Evolutionary conservation across 2,329 filamentous ascomycete species (phyloP).

Genomic region (Arthrinium puccinioides): DNA sequence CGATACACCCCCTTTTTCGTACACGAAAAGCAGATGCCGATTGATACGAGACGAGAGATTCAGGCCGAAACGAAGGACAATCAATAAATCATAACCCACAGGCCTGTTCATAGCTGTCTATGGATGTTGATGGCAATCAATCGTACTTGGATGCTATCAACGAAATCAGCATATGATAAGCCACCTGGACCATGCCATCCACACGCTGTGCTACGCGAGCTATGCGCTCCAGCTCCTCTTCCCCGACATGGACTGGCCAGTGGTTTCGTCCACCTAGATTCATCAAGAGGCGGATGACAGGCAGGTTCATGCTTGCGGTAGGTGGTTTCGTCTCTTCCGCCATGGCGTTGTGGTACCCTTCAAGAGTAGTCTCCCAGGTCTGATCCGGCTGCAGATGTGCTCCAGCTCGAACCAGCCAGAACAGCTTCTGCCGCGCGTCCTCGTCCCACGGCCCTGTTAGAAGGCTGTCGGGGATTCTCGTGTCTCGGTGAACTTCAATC

Average conservation of each 20-base stretch:
- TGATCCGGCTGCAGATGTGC: constrained; percentile 21
- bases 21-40: too few species aligned
- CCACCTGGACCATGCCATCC: background rate
- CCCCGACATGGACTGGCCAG: constrained; percentile 4
- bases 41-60: too few species aligned
- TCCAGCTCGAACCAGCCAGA: constrained; percentile 37
- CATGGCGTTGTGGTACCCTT: constrained; percentile 28
- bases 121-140: too few species aligned
- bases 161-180: background rate
- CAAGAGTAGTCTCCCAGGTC: constrained; percentile 34
- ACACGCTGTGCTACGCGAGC: background rate
- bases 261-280: constrained; percentile 2
- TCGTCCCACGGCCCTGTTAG: constrained; percentile 35
- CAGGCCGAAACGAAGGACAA: too few species aligned
- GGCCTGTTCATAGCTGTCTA: too few species aligned
- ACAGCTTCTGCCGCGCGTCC: constrained; percentile 30
- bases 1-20: too few species aligned
- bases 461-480: constrained; percentile 31
- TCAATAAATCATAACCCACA: too few species aligned
- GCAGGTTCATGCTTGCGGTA: constrained; percentile 3
- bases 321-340: background rate
- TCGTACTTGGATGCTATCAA: background rate
- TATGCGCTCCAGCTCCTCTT: background rate
- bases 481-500: constrained; percentile 29
- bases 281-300: constrained; percentile 4